Percentiles rank a stretch among this genome's conserved stretches.
Conservation (phyloP, 306 rosid genomes). For the Trichosanthes truncata region DNA sequence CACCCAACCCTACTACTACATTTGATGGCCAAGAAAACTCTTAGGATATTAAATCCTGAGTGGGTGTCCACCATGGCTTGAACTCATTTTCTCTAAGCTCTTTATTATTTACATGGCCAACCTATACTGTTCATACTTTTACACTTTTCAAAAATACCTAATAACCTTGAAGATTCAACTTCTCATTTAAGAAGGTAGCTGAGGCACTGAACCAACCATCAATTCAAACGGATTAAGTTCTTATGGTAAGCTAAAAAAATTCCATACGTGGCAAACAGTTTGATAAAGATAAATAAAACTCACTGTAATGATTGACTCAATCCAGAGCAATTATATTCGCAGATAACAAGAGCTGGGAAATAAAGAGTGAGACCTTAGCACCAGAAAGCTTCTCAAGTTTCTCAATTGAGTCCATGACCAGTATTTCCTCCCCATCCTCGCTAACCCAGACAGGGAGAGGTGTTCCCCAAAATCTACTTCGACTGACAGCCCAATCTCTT, state of each 20-base stretch:
- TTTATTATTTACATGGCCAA: too few species aligned
- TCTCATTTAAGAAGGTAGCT: not conserved
- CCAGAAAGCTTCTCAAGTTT: constrained; percentile 85
- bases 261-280: not conserved
- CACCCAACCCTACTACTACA: too few species aligned
- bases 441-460: constrained; percentile 95
- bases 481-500: constrained; percentile 97
- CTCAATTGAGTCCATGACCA: constrained; percentile 76
- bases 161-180: not conserved
- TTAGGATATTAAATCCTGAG: too few species aligned
- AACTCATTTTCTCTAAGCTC: too few species aligned
- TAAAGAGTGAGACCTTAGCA: constrained; percentile 45
- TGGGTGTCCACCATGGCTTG: too few species aligned
- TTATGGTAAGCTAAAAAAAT: not conserved
- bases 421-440: constrained; percentile 71
- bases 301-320: not conserved
- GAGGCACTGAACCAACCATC: not conserved
- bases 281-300: not conserved
- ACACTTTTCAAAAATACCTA: not conserved
- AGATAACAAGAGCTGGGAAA: constrained; percentile 1
- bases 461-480: constrained; percentile 99
- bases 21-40: too few species aligned
- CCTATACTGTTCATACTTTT: too few species aligned
- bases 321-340: not conserved
- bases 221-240: not conserved